Evolutionary conservation across 805 yeast genomes (phyloP), one percentile per base, ranked within the genome.

Genomic region (Hanseniaspora hatyaiensis): DNA sequence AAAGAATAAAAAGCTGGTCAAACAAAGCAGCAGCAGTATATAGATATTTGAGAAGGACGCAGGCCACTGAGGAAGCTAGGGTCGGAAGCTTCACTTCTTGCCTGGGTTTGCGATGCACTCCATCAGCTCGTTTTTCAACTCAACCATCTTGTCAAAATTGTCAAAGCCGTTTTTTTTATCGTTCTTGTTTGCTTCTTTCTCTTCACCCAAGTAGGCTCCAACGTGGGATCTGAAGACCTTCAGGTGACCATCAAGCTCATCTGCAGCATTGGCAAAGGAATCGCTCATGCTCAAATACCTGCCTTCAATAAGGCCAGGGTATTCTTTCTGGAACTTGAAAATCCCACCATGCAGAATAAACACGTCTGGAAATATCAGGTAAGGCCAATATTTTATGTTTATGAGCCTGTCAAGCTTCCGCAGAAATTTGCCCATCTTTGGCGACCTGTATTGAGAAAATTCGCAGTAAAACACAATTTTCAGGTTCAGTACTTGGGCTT

Each of bases 401-500:
- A 77, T 55, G 33, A 73, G 72, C 52, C 98, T 74, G 65, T 92
- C 98, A 55, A 82, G 74, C 51, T 80, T 80, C 52, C 98, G 70
- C 49, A 92, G 70, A 60, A 86, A 87, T 47, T 78, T 69, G 1
- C 97, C 97, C 82, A 92, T 77, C 40, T 81, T 67, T 4, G 98
- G 98, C n/a, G 97, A 95, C 51, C 98, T 71, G 59, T 81, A 85
- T 5, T 94, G 77, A 32, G 94, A 81, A 61, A 86, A 89, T 64
- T 92, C 98, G 65, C 98, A 92, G 64, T 92, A 96, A 68, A 92
- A 89, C 9, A 92, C 71, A 6, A 89, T 43, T 28, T 33, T 43
- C 4, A 19, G 13, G 12, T 36, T 24, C 5, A 16, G 8, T 8
- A 41, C 8, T 18, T 30, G 37, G 28, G 11, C 31, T 13, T 62